Evolutionary conservation across 371 early-diverging fungal species (phyloP), one percentile per base, ranked within the genome.

Genomic region (Mucor lusitanicus): DNA sequence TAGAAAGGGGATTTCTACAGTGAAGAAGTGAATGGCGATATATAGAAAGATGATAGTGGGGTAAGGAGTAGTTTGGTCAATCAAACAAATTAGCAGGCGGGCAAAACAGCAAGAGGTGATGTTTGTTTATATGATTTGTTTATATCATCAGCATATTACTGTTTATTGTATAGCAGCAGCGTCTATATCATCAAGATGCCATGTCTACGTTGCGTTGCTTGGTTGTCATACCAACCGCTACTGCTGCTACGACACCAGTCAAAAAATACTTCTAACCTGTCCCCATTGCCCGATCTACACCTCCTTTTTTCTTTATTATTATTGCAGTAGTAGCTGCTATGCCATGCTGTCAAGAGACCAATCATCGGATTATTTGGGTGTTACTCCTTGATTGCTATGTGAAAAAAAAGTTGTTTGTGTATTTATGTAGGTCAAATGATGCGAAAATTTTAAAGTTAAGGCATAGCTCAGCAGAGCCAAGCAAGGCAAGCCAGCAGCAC

Each of bases 271-370:
- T 59, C 35, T 65, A 59, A 53, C 53, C 53, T 53, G 53, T 25
- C 53, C 53, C 53, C 27, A 53, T 27, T 53, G 53, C 35, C 33
- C 37, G 58, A 68, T 59, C 62, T 62, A 35, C 55, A 64, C 28
- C 70, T 65, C 70, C 61, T 60, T 63, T 63, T 42, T 61, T 53
- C 21, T 53, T 53, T 53, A 53, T 53, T 53, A 4, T 27, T 53
- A 27, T 53, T 53, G 53, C 27, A 53, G 53, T 53, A 53, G 13
- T 53, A 53, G 27, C 53, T 53, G 53, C 53, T 53, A 53, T 39
- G 44, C 66, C 62, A 69, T 48, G 61, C 70, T 71, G 67, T 67
- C 71, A 71, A 71, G 59, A 71, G 71, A 71, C 63, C 39, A 39
- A n/a, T 53, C 53, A 53, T 53, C 57, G 19, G 46, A 40, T 55